Conservation (phyloP, 177 flowering plant species). For the Vitis hybrid region DNA sequence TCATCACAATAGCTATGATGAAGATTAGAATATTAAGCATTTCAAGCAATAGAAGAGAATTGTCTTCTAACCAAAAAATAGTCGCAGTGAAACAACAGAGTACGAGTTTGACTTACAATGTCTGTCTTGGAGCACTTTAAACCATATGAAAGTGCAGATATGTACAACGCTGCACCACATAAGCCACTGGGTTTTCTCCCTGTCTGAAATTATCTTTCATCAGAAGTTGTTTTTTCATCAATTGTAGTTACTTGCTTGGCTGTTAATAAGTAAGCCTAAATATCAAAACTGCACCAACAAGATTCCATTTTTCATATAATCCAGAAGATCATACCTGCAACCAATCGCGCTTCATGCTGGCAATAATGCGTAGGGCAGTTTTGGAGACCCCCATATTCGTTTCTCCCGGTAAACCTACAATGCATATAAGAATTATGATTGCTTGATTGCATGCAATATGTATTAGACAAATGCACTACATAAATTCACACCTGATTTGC, state of each 20-base stretch:
- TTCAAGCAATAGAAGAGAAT: background rate
- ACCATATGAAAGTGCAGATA: conserved; percentile 85
- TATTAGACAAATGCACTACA: background rate
- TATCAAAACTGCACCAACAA: background rate
- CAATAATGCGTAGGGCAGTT: conserved; percentile 71
- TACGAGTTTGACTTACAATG: conserved; percentile 48
- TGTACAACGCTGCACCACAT: conserved; percentile 94
- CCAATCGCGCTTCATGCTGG: conserved; percentile 98
- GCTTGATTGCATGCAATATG: background rate
- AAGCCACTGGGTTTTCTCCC: conserved; percentile 97
- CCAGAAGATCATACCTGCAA: conserved; percentile 59
- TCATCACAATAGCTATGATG: too few relatives aligned
- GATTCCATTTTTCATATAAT: background rate
- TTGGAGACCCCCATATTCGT: conserved; percentile 35
- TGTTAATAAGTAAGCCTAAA: too few relatives aligned
- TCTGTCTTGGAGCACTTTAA: conserved; percentile 66
- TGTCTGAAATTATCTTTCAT: conserved; percentile 43
- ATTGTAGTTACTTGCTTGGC: too few relatives aligned
- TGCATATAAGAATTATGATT: conserved; percentile 1
- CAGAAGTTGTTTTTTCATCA: too few relatives aligned
- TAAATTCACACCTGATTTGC: background rate
- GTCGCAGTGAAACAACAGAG: background rate
- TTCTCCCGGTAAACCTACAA: conserved; percentile 48
- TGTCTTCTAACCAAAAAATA: background rate
- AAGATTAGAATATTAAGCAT: too few relatives aligned